Evolutionary conservation across 345 rosid species (phyloP).

Genomic region (Alliaria petiolata): DNA sequence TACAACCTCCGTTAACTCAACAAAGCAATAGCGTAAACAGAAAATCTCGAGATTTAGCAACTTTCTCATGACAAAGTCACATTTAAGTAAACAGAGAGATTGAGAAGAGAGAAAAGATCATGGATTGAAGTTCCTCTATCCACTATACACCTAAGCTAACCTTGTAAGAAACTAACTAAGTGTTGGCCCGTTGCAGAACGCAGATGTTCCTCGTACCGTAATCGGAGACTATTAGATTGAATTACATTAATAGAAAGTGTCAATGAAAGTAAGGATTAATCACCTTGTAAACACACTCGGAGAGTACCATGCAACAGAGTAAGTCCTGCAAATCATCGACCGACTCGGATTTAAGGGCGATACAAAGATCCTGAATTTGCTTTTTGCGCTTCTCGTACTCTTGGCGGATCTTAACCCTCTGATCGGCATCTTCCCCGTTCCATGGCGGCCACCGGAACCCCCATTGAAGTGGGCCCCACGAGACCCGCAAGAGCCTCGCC

Average conservation of each 20-base stretch:
- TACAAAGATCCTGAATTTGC: constrained; percentile 80
- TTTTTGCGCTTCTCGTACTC: constrained; percentile 71
- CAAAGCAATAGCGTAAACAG: background rate
- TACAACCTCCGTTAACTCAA: background rate
- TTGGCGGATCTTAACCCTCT: constrained; percentile 58
- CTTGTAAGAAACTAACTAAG: background rate
- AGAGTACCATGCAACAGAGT: constrained; percentile 94
- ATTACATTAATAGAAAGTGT: no score
- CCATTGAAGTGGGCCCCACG: constrained; percentile 90
- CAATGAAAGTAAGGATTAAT: no score
- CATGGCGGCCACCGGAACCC: constrained; percentile 78
- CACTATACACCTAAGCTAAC: background rate
- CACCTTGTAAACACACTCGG: constrained; percentile 96
- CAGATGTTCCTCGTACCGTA: background rate
- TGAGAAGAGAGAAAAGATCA: background rate
- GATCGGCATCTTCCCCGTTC: constrained; percentile 46
- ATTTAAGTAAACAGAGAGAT: background rate
- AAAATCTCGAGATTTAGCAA: background rate
- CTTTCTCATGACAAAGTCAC: background rate
- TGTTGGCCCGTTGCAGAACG: background rate
- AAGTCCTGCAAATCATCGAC: constrained; percentile 80
- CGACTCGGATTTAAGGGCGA: constrained; percentile 75
- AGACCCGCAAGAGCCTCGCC: constrained; percentile 55
- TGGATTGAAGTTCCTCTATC: background rate
- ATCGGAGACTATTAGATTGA: background rate